Evolutionary conservation across 208 protist genomes (phyloP).

Genomic region (Phytomonas sp.): DNA sequence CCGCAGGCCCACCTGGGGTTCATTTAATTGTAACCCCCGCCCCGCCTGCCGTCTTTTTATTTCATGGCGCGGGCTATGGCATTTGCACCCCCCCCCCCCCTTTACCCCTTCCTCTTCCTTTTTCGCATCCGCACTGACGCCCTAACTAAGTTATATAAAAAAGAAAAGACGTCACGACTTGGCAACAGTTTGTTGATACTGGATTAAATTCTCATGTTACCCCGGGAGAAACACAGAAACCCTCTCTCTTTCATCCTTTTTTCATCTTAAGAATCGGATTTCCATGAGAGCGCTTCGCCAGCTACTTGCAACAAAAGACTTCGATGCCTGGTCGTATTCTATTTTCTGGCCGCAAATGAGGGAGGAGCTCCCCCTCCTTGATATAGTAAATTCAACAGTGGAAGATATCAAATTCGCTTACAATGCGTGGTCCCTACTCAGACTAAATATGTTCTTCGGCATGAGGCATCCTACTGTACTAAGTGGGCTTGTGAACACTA

Average conservation of each 20-base stretch:
- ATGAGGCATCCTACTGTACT: constrained; percentile 54
- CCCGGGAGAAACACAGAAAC: background rate
- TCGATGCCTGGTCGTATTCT: constrained; percentile 76
- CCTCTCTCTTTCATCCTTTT: background rate
- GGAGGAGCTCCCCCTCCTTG: constrained; percentile 22
- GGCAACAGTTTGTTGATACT: background rate
- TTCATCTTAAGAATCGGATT: background rate
- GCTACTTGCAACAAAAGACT: constrained; percentile 32
- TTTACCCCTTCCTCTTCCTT: background rate
- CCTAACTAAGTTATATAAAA: background rate
- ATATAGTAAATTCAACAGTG: constrained; percentile 34
- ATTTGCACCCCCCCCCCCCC: background rate
- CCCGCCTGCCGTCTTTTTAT: background rate
- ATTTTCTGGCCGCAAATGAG: constrained; percentile 46
- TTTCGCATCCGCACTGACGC: background rate
- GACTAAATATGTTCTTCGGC: constrained; percentile 72
- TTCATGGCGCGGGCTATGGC: background rate
- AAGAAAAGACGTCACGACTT: background rate
- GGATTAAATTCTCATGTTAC: background rate
- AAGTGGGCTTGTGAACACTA: constrained; percentile 33
- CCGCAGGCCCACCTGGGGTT: too few relatives aligned
- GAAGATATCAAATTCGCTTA: constrained; percentile 87
- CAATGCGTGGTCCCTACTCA: constrained; percentile 75
- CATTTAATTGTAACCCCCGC: too few relatives aligned
- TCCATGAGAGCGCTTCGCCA: background rate